Base-by-base conservation (phyloP, 768 basidiomycete species). In the Neoboletus subvelutipes region DNA sequence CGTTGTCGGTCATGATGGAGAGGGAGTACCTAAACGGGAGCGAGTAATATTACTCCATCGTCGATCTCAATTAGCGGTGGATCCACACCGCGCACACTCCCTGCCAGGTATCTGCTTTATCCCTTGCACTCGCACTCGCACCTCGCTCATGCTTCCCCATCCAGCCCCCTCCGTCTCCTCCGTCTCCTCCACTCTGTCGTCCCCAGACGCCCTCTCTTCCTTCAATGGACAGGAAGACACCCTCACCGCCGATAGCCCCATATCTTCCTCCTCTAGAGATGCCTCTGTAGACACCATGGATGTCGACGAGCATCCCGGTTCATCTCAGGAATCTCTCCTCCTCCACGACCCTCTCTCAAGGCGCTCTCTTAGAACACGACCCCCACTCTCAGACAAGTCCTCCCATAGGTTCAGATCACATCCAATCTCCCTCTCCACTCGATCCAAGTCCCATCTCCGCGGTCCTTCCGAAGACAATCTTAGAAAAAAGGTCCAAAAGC, bases 1-100 rank as follows among this genome's bases (percentile, higher is more conserved):
- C 78, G 55, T 57, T 59, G 65, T 80, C 79, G 41, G 74, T 52
- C 76, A 79, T 77, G 61, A 33, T 43, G 34, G 34, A 13, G 53
- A 13, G 28, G 26, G 33, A 36, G 31, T 52, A 26, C 51, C 53
- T 50, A 66, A 63, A 62, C 28, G 62, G 59, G 57, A 13, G 17
- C 9, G 3, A 15, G 29, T 39, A 1, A 36, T 46, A 17, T 37
- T 37, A 37, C 36, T 37, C 36, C 36, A 37, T 37, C 36, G 36
- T 37, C 36, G 36, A 37, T 37, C 36, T 46, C 51, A 53, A n/a
- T n/a, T n/a, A n/a, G 56, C 20, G 46, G 54, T 57, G 50, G 50
- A 52, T 59, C 58, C 56, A 52, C 56, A 33, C 15, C 33, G 20
- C 17, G 26, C 17, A 11, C 13, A 11, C 6, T 1, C 3, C 31